A percentile compares a stretch with the other conserved stretches of the same genome.
These are phyloP conservation scores for Glycyrrhiza uralensis DNA, from an alignment of 306 rosid genomes.

Conservation along the genomic window DNA sequence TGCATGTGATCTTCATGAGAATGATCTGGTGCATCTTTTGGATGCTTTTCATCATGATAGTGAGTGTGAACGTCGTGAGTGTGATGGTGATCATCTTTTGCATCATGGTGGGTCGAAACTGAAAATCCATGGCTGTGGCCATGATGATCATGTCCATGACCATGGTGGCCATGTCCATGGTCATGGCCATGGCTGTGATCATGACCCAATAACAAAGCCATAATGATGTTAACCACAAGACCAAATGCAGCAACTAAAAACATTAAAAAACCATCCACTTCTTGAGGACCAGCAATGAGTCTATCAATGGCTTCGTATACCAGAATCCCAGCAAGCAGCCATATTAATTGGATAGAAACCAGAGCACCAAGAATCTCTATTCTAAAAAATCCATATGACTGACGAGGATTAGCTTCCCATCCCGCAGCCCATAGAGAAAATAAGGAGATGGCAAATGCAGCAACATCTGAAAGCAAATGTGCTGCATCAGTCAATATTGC, in stretches of 20 bases:
- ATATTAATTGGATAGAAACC: constrained; percentile 73
- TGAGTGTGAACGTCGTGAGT: constrained; percentile 33
- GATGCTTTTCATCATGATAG: constrained; percentile 25
- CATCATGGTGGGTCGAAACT: constrained; percentile 40
- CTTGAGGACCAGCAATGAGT: constrained; percentile 35
- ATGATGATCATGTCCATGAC: constrained; percentile 34
- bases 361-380: constrained; percentile 80
- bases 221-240: constrained; percentile 60
- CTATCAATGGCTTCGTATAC: constrained; percentile 72
- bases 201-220: constrained; percentile 72
- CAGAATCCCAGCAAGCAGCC: constrained; percentile 75
- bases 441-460: constrained; percentile 75
- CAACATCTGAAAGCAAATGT: constrained; percentile 78
- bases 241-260: constrained; percentile 66
- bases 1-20: constrained; percentile 26
- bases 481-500: constrained; percentile 86
- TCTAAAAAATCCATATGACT: constrained; percentile 73
- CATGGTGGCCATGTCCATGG: constrained; percentile 44
- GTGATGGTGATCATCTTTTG: constrained; percentile 41
- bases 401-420: constrained; percentile 86
- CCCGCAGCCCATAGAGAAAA: constrained; percentile 80
- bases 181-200: constrained; percentile 62
- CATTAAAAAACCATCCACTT: constrained; percentile 66
- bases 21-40: constrained; percentile 21
- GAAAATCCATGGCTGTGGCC: constrained; percentile 42